These are phyloP conservation scores for Pseudoneurospora amorphoporcata DNA, from an alignment of 495 filamentous ascomycete genomes.

Conservation along the genomic window DNA sequence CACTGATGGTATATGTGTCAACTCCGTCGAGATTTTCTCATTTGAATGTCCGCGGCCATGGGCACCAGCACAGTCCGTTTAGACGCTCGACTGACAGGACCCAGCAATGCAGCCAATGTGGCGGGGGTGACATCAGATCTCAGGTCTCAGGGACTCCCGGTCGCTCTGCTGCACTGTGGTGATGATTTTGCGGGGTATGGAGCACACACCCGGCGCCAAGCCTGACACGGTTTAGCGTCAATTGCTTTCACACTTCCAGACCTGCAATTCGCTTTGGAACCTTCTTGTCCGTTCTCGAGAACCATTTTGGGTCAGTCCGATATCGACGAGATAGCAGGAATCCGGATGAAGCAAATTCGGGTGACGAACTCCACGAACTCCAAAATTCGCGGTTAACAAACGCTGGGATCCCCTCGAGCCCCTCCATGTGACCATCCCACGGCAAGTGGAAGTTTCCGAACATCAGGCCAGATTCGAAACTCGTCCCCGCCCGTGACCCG, in stretches of 20 bases:
- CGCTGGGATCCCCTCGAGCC: background rate
- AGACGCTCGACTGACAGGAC: background rate
- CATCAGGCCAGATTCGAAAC: background rate
- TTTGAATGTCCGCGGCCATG: background rate
- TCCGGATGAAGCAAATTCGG: background rate
- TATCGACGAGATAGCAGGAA: background rate
- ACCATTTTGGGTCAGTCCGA: background rate
- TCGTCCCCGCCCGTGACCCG: background rate
- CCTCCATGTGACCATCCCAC: background rate
- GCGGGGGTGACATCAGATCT: slow-evolving; percentile 19
- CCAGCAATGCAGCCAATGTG: background rate
- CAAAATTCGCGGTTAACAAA: background rate
- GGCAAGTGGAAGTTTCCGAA: background rate
- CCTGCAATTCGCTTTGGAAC: background rate
- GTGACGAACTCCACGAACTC: background rate
- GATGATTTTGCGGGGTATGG: slow-evolving; percentile 21
- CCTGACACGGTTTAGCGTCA: slow-evolving; percentile 12
- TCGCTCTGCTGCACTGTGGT: background rate
- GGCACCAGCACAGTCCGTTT: background rate
- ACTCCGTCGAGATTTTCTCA: background rate
- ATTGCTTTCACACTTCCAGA: background rate
- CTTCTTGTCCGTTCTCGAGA: background rate
- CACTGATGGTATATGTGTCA: background rate
- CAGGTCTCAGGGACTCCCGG: slow-evolving; percentile 14
- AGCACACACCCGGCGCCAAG: slow-evolving; percentile 11